These are phyloP conservation scores for Suillus alpinus DNA, from an alignment of 768 basidiomycete species.

Conservation along the genomic window DNA sequence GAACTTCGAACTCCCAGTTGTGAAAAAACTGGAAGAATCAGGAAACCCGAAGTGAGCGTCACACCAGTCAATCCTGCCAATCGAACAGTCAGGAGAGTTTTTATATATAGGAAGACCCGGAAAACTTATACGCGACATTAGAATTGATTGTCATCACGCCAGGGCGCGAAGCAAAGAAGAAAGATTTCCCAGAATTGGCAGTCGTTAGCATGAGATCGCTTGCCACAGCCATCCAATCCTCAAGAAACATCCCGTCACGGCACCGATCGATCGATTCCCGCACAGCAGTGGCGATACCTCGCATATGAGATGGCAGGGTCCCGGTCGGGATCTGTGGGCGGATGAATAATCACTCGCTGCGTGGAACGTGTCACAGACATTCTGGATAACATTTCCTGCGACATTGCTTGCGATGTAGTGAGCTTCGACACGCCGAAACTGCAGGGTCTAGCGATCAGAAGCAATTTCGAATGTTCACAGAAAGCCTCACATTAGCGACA, in stretches of 20 bases:
- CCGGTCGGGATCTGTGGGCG: conserved; percentile 10
- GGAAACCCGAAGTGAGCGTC: conserved; percentile 19
- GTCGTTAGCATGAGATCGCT: conserved; percentile 17
- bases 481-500: conserved; percentile 24
- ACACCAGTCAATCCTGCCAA: conserved; percentile 21
- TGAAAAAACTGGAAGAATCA: conserved; percentile 16
- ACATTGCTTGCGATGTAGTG: conserved; percentile 16
- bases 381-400: conserved; percentile 19
- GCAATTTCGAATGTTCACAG: background rate
- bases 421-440: conserved; percentile 20
- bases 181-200: conserved; percentile 15
- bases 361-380: conserved; percentile 13
- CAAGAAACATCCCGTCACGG: conserved; percentile 14
- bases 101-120: too few relatives aligned
- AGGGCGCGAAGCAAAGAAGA: conserved; percentile 11
- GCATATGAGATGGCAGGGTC: conserved; percentile 16
- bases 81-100: background rate
- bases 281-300: conserved; percentile 16
- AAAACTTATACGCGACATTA: conserved; percentile 17
- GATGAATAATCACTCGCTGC: background rate
- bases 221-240: conserved; percentile 18
- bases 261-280: conserved; percentile 14
- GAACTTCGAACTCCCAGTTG: conserved; percentile 13
- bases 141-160: conserved; percentile 20
- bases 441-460: background rate